Evolutionary conservation across 2,329 filamentous ascomycete genomes (phyloP).

Genomic region (Pezicula neosporulosa): DNA sequence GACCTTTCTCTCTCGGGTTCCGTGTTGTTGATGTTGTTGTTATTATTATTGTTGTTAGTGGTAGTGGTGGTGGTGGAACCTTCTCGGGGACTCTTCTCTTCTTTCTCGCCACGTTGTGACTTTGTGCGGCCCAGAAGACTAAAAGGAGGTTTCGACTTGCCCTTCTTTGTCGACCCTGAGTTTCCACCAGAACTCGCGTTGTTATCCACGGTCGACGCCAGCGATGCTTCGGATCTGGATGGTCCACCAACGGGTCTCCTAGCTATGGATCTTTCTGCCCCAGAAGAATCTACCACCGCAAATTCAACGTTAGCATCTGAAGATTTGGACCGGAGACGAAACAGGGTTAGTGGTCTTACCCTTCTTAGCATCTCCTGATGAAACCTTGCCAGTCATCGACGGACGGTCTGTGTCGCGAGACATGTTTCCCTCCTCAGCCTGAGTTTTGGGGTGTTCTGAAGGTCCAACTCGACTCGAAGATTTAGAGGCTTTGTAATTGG

Average conservation of each 20-base stretch:
- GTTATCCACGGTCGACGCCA: slow-evolving; percentile 16
- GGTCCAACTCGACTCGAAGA: slow-evolving; percentile 38
- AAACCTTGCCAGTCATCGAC: slow-evolving; percentile 22
- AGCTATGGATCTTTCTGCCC: slow-evolving; percentile 16
- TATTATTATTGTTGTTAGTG: slow-evolving; percentile 7
- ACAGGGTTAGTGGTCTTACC: slow-evolving; percentile 22
- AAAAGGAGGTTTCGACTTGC: slow-evolving; percentile 27
- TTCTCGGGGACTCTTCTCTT: slow-evolving; percentile 29
- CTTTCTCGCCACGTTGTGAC: slow-evolving; percentile 33
- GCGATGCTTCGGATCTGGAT: slow-evolving; percentile 22
- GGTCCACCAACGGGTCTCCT: slow-evolving; percentile 24
- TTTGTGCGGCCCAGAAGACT: slow-evolving; percentile 35
- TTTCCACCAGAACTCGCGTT: slow-evolving; percentile 11
- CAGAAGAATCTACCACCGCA: slow-evolving; percentile 18
- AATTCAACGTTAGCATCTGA: slow-evolving; percentile 14
- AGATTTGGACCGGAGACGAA: slow-evolving; percentile 8
- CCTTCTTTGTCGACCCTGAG: slow-evolving; percentile 18
- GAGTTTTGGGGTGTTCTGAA: slow-evolving; percentile 29
- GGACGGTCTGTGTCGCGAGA: slow-evolving; percentile 28
- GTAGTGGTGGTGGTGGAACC: slow-evolving; percentile 11
- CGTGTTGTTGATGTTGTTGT: slow-evolving; percentile 7
- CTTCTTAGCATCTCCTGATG: slow-evolving; percentile 25
- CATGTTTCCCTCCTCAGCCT: slow-evolving; percentile 29
- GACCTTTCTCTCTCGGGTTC: slow-evolving; percentile 30
- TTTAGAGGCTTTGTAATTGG: slow-evolving; percentile 43